phyloP scores from a whole-genome alignment of 495 filamentous ascomycete genomes.

The Podospora sp. region DNA sequence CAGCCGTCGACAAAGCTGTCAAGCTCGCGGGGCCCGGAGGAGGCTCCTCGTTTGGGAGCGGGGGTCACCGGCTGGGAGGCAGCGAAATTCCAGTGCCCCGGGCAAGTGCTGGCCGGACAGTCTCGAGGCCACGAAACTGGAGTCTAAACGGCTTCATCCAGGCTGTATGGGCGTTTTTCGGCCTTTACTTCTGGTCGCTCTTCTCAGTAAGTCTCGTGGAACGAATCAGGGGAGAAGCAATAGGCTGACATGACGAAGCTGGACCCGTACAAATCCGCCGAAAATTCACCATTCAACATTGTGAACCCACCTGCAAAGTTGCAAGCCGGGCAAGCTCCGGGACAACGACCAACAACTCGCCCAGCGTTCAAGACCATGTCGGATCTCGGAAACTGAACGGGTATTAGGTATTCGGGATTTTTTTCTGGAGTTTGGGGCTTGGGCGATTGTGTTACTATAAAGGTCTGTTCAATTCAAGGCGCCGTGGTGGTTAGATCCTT shows the following conservation, averaged over 20 bases:
- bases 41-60: slow-evolving; percentile 48
- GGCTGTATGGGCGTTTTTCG: slow-evolving; percentile 56
- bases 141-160: slow-evolving; percentile 50
- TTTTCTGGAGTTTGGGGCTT: background rate
- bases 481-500: no score
- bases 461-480: background rate
- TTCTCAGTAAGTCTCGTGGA: slow-evolving; percentile 47
- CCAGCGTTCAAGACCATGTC: slow-evolving; percentile 47
- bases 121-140: slow-evolving; percentile 40
- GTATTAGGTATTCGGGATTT: background rate
- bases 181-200: slow-evolving; percentile 61
- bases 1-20: slow-evolving; percentile 75
- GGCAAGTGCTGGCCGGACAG: slow-evolving; percentile 25
- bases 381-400: slow-evolving; percentile 33
- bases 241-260: slow-evolving; percentile 49
- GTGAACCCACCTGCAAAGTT: slow-evolving; percentile 34
- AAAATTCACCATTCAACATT: slow-evolving; percentile 66
- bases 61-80: slow-evolving; percentile 43
- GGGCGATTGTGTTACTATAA: background rate
- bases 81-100: slow-evolving; percentile 24
- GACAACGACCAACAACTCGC: slow-evolving; percentile 32
- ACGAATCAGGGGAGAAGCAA: background rate
- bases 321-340: slow-evolving; percentile 24
- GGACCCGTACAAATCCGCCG: slow-evolving; percentile 66
- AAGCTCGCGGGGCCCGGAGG: slow-evolving; percentile 50